Conservation (phyloP, 129 eudicot species). For the Sambucus nigra region DNA sequence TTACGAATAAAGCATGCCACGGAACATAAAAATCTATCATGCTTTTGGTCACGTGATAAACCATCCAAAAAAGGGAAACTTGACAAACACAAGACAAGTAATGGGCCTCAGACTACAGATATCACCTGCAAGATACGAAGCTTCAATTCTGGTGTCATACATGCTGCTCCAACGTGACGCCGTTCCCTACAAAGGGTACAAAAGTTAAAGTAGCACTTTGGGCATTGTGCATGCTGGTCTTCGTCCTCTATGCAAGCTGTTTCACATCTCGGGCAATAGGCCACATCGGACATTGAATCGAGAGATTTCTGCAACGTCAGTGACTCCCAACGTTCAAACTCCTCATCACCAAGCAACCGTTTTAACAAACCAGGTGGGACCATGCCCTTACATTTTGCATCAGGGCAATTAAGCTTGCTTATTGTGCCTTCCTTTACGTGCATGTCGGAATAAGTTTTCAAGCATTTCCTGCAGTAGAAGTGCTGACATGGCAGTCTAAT, state of each 20-base stretch:
- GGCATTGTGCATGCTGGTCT: constrained; percentile 87
- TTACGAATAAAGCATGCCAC: too few relatives aligned
- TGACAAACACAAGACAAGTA: too few relatives aligned
- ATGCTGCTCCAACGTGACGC: constrained; percentile 67
- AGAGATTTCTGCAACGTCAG: constrained; percentile 62
- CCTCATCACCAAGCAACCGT: constrained; percentile 59
- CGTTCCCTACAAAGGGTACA: constrained; percentile 76
- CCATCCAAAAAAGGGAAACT: too few relatives aligned
- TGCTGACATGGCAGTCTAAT: constrained; percentile 83
- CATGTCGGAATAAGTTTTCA: constrained; percentile 59
- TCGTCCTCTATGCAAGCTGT: constrained; percentile 84
- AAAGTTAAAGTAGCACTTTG: constrained; percentile 76
- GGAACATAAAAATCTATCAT: too few relatives aligned
- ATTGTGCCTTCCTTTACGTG: constrained; percentile 65
- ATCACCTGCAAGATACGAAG: constrained; percentile 64
- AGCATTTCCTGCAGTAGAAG: constrained; percentile 75
- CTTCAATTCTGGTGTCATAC: constrained; percentile 81
- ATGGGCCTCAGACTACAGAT: too few relatives aligned
- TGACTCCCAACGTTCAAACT: constrained; percentile 85
- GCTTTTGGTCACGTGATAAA: too few relatives aligned
- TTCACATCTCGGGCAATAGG: constrained; percentile 95
- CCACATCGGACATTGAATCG: constrained; percentile 83
- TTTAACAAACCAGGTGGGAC: constrained; percentile 68
- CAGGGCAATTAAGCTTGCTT: constrained; percentile 62
- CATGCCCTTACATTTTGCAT: constrained; percentile 71